A percentile compares a stretch with the other conserved stretches of the same genome.
Evolutionary conservation across 1,139 yeast species (phyloP).

Genomic region (Groenewaldozyma sp.): DNA sequence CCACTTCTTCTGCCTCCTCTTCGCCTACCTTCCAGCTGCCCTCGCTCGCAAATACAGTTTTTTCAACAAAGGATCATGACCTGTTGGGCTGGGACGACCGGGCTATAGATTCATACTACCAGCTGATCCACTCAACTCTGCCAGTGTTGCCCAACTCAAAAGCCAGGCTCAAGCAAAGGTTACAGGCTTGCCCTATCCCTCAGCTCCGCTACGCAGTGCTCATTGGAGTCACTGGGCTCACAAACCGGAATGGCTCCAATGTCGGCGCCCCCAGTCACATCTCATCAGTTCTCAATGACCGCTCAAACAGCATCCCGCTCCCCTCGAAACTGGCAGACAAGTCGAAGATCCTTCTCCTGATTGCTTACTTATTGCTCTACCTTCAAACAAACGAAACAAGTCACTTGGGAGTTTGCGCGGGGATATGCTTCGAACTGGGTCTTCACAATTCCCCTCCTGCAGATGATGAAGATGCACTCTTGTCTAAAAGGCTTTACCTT

Average conservation of each 20-base stretch:
- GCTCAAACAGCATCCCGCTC: conserved; percentile 3
- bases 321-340: conserved; percentile 9
- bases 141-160: conserved; percentile 32
- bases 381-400: conserved; percentile 29
- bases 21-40: neutral
- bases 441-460: conserved; percentile 12
- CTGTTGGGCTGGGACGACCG: conserved; percentile 27
- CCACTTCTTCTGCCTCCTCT: neutral
- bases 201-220: conserved; percentile 18
- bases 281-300: neutral
- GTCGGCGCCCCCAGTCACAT: neutral
- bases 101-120: conserved; percentile 31
- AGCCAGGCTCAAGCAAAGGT: conserved; percentile 24
- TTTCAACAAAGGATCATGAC: conserved; percentile 2
- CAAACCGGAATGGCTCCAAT: conserved; percentile 3
- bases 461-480: conserved; percentile 15
- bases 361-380: conserved; percentile 28
- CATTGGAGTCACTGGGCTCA: conserved; percentile 18
- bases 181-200: conserved; percentile 21
- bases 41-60: neutral
- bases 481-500: conserved; percentile 23
- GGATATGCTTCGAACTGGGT: conserved; percentile 23
- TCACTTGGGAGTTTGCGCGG: conserved; percentile 33
- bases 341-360: conserved; percentile 22
- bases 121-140: conserved; percentile 32